These are phyloP conservation scores for Gastrodia elata DNA, from an alignment of 106 monocot species.

Conservation along the genomic window DNA sequence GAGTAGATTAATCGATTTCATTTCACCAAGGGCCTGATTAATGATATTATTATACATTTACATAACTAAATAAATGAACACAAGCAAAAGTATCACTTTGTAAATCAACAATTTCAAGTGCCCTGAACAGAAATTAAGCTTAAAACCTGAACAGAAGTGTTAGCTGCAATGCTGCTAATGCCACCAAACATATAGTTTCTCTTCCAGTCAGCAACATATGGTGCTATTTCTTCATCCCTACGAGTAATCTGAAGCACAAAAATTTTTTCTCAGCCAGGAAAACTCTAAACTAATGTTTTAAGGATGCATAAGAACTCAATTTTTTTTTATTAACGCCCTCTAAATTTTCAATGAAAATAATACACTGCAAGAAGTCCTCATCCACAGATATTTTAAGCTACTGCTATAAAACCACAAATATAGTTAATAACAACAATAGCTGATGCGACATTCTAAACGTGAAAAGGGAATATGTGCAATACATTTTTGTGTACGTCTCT, in stretches of 20 bases:
- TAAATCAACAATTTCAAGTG: slow-evolving; percentile 3
- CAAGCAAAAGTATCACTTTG: background rate
- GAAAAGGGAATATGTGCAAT: too few relatives aligned
- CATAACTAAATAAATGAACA: slow-evolving; percentile 2
- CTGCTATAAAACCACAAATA: background rate
- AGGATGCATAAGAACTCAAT: background rate
- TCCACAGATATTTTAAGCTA: background rate
- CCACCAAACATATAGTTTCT: slow-evolving; percentile 97
- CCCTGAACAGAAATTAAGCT: background rate
- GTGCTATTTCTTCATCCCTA: slow-evolving; percentile 88
- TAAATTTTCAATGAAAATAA: background rate
- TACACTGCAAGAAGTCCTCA: background rate
- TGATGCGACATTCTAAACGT: too few relatives aligned
- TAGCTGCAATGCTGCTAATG: slow-evolving; percentile 80
- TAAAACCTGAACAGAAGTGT: slow-evolving; percentile 83
- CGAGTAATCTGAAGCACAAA: slow-evolving; percentile 57
- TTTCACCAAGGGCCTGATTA: slow-evolving; percentile 71
- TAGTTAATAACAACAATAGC: too few relatives aligned
- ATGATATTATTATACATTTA: background rate
- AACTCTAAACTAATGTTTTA: background rate
- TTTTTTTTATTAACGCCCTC: background rate
- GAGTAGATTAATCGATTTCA: slow-evolving; percentile 89
- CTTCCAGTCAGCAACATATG: slow-evolving; percentile 75
- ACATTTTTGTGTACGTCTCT: too few relatives aligned
- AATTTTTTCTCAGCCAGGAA: background rate